Percentiles rank a stretch among this genome's conserved stretches.
Evolutionary conservation across 306 rosid species (phyloP).

Genomic region (Begonia fuchsioides): DNA sequence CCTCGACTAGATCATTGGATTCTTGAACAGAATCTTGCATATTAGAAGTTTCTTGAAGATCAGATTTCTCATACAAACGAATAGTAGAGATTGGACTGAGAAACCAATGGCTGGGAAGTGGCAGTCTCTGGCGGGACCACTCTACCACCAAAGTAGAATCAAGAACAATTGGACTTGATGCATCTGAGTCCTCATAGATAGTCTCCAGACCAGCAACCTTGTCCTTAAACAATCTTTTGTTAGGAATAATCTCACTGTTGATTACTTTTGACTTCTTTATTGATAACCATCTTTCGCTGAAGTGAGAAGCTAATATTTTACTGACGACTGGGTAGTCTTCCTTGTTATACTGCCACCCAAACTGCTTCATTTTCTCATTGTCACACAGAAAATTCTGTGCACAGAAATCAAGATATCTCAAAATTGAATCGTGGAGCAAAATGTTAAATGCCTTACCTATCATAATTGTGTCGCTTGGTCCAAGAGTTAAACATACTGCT

Average conservation of each 20-base stretch:
- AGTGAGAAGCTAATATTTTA: conserved; percentile 60
- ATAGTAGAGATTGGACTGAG: conserved; percentile 77
- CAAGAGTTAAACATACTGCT: conserved; percentile 52
- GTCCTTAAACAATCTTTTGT: conserved; percentile 24
- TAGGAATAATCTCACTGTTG: conserved; percentile 17
- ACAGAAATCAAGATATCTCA: conserved; percentile 49
- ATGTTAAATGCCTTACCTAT: conserved; percentile 37
- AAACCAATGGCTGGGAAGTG: conserved; percentile 71
- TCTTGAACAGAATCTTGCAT: conserved; percentile 19
- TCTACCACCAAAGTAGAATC: conserved; percentile 30
- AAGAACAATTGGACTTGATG: conserved; percentile 16
- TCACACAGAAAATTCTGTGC: conserved; percentile 28
- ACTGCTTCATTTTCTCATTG: conserved; percentile 24
- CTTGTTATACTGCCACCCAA: conserved; percentile 46
- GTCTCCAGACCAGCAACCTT: conserved; percentile 35
- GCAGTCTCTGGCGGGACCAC: conserved; percentile 87
- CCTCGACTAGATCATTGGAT: conserved; percentile 35
- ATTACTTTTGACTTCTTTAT: conserved; percentile 34
- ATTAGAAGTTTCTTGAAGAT: conserved; percentile 27
- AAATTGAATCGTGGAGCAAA: conserved; percentile 38
- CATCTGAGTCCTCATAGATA: conserved; percentile 62
- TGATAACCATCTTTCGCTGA: conserved; percentile 64
- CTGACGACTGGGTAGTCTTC: conserved; percentile 51
- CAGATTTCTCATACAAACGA: conserved; percentile 32
- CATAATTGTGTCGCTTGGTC: conserved; percentile 42